These are phyloP conservation scores for Arthroderma uncinatum DNA, from an alignment of 2,329 filamentous ascomycete genomes.

Conservation along the genomic window DNA sequence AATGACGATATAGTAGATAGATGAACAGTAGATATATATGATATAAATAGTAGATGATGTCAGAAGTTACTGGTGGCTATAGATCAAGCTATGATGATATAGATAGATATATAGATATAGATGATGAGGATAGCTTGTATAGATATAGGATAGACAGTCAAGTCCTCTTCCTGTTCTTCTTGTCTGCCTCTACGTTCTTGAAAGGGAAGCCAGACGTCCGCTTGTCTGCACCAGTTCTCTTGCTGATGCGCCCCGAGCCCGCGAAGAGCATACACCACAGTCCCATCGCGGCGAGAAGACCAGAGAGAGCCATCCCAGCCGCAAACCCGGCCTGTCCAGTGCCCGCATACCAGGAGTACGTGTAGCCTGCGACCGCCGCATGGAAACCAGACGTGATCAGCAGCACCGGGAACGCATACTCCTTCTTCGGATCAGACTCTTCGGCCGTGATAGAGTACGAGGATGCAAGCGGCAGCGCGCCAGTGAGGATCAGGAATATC, in stretches of 20 bases:
- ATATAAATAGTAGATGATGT: too few species aligned
- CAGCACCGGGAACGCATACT: constrained; percentile 55
- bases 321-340: constrained; percentile 47
- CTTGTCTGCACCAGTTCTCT: constrained; percentile 56
- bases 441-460: constrained; percentile 32
- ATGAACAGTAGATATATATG: too few species aligned
- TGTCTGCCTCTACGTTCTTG: constrained; percentile 47
- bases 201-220: constrained; percentile 56
- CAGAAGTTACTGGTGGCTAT: too few species aligned
- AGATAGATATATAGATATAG: too few species aligned
- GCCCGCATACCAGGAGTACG: constrained; percentile 55
- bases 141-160: too few species aligned
- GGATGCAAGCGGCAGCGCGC: constrained; percentile 51
- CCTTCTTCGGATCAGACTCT: constrained; percentile 41
- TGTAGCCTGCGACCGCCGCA: constrained; percentile 49
- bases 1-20: too few species aligned
- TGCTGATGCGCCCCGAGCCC: constrained; percentile 43
- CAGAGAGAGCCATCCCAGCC: constrained; percentile 49
- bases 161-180: too few species aligned
- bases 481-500: constrained; percentile 57
- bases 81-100: too few species aligned
- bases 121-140: too few species aligned
- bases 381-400: constrained; percentile 59
- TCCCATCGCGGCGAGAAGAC: constrained; percentile 49
- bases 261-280: constrained; percentile 54